Base-by-base conservation (phyloP, 129 eudicot species). In the Flaveria bidentis region DNA sequence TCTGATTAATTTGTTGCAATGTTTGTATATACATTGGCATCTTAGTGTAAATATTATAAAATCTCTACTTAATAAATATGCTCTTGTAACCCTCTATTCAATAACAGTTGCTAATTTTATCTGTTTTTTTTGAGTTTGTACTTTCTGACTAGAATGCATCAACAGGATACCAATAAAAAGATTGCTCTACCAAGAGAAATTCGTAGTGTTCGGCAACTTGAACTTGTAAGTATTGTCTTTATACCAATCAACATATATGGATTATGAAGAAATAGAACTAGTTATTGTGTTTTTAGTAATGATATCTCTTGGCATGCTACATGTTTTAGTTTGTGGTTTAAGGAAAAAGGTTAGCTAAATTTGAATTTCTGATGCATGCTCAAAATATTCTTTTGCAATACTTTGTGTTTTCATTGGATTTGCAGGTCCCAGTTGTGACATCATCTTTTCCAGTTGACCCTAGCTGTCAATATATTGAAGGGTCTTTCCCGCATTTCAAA, bases 401-500 rank as follows among this genome's bases (percentile, higher is more conserved):
- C 33, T 18, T 33, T 53, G 6, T 65, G 25, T 72, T 82, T 71
- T 33, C 30, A 49, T 46, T 82, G 68, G 70, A 22, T 81, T 75
- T 84, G 78, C 87, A 94, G 98, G 98, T 91, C 51, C 98, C 98
- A 45, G 98, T 94, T 30, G 87, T 94, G 68, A 94, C 98, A 26
- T 82, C 97, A 60, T 76, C 79, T 84, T 78, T 94, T 67, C 91
- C 97, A 10, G 84, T 91, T 75, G 98, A 94, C 79, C 96, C 83
- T 36, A 87, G 91, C 72, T 88, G 98, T 80, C 91, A 82, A 77
- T 94, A 94, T 82, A 71, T 18, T 52, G 93, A 94, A 86, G 98
- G 98, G 22, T 87, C 87, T 74, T 94, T 94, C 79, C 97, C 98
- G 5, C 93, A 89, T 87, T 94, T 94, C 85, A 88, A 83, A 73